phyloP scores from a whole-genome alignment of 2,329 filamentous ascomycete genomes.

The Apiospora marii region DNA sequence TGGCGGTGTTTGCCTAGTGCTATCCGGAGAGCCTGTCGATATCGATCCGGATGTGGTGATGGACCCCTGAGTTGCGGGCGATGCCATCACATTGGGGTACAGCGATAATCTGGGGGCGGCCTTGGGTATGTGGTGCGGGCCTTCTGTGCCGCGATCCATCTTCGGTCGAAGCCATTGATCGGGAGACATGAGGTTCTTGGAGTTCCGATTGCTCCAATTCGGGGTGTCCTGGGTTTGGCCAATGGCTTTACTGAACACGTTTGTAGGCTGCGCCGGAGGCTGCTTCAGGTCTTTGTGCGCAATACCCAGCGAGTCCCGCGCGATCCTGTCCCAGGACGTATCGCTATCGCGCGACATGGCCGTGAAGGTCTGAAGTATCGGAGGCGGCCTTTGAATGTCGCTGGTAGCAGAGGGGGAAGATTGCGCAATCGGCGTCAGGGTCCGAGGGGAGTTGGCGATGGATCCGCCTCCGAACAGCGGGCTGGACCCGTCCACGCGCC shows the following conservation, averaged over 20 bases:
- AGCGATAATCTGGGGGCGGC: not conserved
- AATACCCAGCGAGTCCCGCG: conserved; percentile 40
- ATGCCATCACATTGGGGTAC: not conserved
- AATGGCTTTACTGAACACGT: conserved; percentile 46
- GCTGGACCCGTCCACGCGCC: conserved; percentile 36
- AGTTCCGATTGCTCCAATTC: conserved; percentile 2
- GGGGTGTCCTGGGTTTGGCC: not conserved
- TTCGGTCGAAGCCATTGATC: conserved; percentile 16
- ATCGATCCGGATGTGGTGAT: not conserved
- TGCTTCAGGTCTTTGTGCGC: conserved; percentile 35
- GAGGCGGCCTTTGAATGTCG: conserved; percentile 28
- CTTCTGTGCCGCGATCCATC: not conserved
- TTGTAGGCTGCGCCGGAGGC: conserved; percentile 25
- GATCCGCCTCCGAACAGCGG: conserved; percentile 39
- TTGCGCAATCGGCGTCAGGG: conserved; percentile 31
- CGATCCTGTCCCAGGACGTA: conserved; percentile 37
- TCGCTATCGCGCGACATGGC: conserved; percentile 32
- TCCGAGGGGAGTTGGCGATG: conserved; percentile 36
- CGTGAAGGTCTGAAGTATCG: conserved; percentile 27
- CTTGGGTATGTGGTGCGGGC: not conserved
- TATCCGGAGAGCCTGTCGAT: not conserved
- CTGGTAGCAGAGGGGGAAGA: conserved; percentile 24
- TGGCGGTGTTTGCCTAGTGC: not conserved
- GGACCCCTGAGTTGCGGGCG: conserved; percentile 7
- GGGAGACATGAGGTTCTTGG: conserved; percentile 23